Evolutionary conservation across 2,329 filamentous ascomycete genomes (phyloP).

Genomic region (Pseudocercospora crystallina): DNA sequence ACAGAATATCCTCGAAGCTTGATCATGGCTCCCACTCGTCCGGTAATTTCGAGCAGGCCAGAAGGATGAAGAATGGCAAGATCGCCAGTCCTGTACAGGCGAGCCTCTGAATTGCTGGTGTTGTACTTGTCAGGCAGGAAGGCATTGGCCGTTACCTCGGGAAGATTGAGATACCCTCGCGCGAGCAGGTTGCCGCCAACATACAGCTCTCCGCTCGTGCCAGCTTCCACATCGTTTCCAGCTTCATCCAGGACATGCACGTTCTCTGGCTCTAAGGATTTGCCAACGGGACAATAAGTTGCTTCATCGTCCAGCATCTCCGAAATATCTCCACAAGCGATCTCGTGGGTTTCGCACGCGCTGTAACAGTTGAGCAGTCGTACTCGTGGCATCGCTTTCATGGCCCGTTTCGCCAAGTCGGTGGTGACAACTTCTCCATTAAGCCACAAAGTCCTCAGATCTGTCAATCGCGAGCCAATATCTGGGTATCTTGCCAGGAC

Average conservation of each 20-base stretch:
- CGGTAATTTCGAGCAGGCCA: conserved; percentile 72
- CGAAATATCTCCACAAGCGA: conserved; percentile 72
- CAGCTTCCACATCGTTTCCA: conserved; percentile 62
- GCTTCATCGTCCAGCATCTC: conserved; percentile 62
- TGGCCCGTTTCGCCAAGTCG: conserved; percentile 68
- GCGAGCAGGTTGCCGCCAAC: conserved; percentile 73
- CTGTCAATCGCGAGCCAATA: conserved; percentile 62
- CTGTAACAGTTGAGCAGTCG: conserved; percentile 78
- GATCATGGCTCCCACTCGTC: conserved; percentile 76
- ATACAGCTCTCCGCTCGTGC: conserved; percentile 69
- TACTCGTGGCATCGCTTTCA: conserved; percentile 66
- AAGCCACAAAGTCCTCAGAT: conserved; percentile 71
- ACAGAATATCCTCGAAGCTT: conserved; percentile 78
- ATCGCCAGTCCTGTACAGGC: conserved; percentile 75
- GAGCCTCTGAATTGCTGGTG: conserved; percentile 53
- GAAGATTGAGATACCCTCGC: conserved; percentile 75
- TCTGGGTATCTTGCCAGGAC: conserved; percentile 69
- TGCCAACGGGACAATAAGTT: conserved; percentile 72
- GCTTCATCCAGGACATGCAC: conserved; percentile 72
- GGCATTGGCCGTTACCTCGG: conserved; percentile 71
- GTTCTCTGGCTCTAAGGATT: conserved; percentile 64
- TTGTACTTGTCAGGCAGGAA: conserved; percentile 69
- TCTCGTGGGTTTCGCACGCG: conserved; percentile 78
- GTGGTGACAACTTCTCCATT: conserved; percentile 82
- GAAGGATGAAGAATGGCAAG: conserved; percentile 65